Percentiles rank a stretch among this genome's conserved stretches.
Evolutionary conservation across 1,284 basidiomycete genomes (phyloP).

Genomic region (Gomphus bonarii): DNA sequence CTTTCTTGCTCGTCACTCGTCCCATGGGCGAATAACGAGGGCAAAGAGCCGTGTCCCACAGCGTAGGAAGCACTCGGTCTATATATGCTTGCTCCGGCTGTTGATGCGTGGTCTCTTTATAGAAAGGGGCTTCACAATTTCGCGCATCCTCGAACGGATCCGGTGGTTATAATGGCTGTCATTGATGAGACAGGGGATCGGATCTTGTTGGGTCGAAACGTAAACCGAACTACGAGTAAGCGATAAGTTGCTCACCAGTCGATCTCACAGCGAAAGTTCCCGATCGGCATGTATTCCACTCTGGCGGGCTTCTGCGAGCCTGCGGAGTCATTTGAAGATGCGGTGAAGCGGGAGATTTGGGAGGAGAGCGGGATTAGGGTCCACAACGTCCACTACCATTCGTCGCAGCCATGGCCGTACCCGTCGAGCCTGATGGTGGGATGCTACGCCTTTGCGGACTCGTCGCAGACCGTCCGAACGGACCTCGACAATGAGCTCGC

Average conservation of each 20-base stretch:
- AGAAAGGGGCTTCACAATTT: conserved; percentile 84
- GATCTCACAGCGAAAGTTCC: conserved; percentile 15
- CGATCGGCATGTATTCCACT: conserved; percentile 65
- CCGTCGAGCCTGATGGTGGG: conserved; percentile 90
- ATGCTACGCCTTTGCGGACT: conserved; percentile 73
- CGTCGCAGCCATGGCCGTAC: conserved; percentile 80
- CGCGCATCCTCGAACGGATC: conserved; percentile 80
- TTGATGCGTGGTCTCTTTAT: neutral
- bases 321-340: conserved; percentile 92
- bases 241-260: neutral
- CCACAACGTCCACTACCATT: conserved; percentile 80
- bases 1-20: conserved; percentile 67
- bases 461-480: conserved; percentile 61
- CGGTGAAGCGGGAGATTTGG: conserved; percentile 87
- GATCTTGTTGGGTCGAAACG: conserved; percentile 81
- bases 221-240: conserved; percentile 27
- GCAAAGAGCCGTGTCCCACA: conserved; percentile 56
- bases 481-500: conserved; percentile 97
- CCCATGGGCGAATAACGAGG: conserved; percentile 56
- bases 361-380: conserved; percentile 90
- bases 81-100: neutral
- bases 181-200: conserved; percentile 69
- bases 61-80: conserved; percentile 32
- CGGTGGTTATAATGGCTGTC: conserved; percentile 89
- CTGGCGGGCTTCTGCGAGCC: conserved; percentile 89